Evolutionary conservation across 2,329 filamentous ascomycete genomes (phyloP).

Genomic region (Didymella segeticola): DNA sequence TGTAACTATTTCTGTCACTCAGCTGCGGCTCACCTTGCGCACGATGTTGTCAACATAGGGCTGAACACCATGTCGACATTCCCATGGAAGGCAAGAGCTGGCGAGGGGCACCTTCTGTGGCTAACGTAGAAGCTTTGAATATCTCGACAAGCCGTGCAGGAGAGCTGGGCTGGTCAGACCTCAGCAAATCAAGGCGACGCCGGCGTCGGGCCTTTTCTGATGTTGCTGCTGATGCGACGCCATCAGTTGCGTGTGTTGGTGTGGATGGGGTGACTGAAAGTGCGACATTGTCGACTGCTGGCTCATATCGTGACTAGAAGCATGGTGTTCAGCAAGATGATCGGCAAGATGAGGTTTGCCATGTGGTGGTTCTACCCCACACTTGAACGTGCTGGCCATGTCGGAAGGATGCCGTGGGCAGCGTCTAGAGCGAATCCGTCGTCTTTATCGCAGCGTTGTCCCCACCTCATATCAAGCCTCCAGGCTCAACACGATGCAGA

Average conservation of each 20-base stretch:
- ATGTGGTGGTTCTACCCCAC: constrained; percentile 14
- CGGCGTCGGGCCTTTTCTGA: not conserved
- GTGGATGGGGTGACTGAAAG: not conserved
- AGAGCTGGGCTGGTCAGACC: not conserved
- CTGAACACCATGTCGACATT: not conserved
- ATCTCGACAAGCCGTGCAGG: not conserved
- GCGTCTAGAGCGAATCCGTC: constrained; percentile 15
- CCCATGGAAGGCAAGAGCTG: not conserved
- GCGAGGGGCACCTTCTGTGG: not conserved
- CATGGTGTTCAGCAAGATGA: not conserved
- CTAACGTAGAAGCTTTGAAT: not conserved
- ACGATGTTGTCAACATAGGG: not conserved
- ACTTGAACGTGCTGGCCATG: constrained; percentile 3
- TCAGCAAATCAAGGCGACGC: constrained; percentile 5
- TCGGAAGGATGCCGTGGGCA: constrained; percentile 9
- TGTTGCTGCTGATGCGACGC: constrained; percentile 1
- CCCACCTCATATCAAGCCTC: constrained; percentile 12
- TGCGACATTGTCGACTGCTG: not conserved
- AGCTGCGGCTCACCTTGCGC: constrained; percentile 3
- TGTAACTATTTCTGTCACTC: constrained; percentile 6
- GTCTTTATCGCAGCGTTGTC: constrained; percentile 12
- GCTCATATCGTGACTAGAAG: not conserved
- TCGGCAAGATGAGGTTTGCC: not conserved
- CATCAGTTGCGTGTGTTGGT: not conserved
- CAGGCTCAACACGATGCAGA: not conserved